Base-by-base conservation (phyloP, 805 yeast genomes). In the Cyberlindnera lachancei region DNA sequence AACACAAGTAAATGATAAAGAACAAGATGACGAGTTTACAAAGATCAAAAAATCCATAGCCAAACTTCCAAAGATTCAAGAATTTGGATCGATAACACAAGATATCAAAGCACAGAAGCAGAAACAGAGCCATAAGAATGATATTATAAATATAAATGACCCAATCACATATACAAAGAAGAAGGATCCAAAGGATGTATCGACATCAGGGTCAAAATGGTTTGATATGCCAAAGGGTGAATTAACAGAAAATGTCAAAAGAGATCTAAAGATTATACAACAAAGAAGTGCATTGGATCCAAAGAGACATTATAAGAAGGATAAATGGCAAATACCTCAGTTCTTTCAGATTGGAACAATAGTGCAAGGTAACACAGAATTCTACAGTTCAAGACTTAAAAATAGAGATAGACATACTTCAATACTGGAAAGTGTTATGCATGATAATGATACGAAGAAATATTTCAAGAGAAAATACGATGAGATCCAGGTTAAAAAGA, bases 211-310 rank as follows among this genome's bases (percentile, higher is more conserved):
- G 1, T 55, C 58, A 19, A 63, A 75, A 40, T 88, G 96, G 96
- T 88, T 85, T 48, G 68, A 75, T 31, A 65, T 88, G 70, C 85
- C 86, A 19, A 77, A 74, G 44, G 75, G 79, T 6, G 92, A 82
- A 45, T 58, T 83, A 38, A 82, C 94, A 8, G 75, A 79, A 3
- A 68, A 70, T 18, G 53, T 83, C 15, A 81, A 81, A 50, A 68
- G 94, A 37, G 97, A 92, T 54, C 53, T 92, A 45, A 64, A 75
- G 49, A 60, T 92, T 12, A 65, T 92, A 38, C 79, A 85, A 50
- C 84, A 90, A 62, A 75, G 98, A 58, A 80, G 82, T 35, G 95
- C 87, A 8, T 66, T 92, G 40, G 97, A 92, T 53, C 97, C 96
- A 7, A 92, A 92, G 60, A 73, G 96, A 47, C 95, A 86, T 59